Evolutionary conservation across 306 rosid genomes (phyloP), one percentile per base, ranked within the genome.

Genomic region (Bauhinia variegata): DNA sequence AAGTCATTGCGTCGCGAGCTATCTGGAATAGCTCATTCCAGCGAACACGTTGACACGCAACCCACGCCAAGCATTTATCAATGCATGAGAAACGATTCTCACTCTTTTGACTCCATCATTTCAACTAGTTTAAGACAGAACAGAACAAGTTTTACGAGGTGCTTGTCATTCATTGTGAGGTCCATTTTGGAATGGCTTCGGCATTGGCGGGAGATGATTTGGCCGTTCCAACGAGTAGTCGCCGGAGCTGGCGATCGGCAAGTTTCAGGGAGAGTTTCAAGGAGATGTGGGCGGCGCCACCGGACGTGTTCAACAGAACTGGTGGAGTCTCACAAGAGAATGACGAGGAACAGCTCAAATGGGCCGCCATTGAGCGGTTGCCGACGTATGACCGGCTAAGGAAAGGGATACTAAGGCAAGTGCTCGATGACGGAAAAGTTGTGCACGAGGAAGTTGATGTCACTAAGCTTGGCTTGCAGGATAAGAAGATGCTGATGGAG

Each of bases 311-410:
- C 33, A 72, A 70, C 49, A 8, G 83, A 68, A 85, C 92, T 1
- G 83, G 58, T 6, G 30, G 83, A 37, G 81, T 68, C 57, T 65
- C 54, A 2, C 84, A 79, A 12, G 77, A 50, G 50, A 84, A 88
- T 10, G 92, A 91, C n/a, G 93, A 91, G 64, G 79, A 86, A 43
- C 85, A 88, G 70, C 79, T 91, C 56, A 81, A 47, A 14, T 91
- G 97, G 97, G 97, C 89, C 3, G 97, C 96, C 46, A 78, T 91
- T 4, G 93, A 88, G 15, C 71, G 96, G 61, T 47, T 91, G 58
- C 97, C 97, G 1, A 91, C 96, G 8, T 83, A 84, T 48, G 91
- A 91, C 15, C 73, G 97, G 47, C 64, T 91, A 82, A 73, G 87
- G 19, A 86, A 79, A 32, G 91, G 97, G 15, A 70, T 91, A 69